These are phyloP conservation scores for Galeopsis tetrahit DNA, from an alignment of 257 asterid genomes.

Conservation along the genomic window DNA sequence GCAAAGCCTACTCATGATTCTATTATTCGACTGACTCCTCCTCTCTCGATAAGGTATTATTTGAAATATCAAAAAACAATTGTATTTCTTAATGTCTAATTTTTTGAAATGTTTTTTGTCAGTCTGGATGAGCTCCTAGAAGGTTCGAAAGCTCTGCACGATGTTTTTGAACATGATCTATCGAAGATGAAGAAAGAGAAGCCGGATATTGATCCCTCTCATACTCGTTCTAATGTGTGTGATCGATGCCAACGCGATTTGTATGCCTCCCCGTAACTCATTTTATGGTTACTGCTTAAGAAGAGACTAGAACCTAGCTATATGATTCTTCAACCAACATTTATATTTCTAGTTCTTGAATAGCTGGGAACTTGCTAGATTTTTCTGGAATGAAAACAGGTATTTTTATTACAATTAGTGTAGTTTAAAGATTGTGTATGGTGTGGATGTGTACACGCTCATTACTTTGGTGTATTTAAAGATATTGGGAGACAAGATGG, in stretches of 20 bases:
- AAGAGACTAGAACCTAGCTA: background rate
- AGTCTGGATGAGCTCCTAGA: constrained; percentile 79
- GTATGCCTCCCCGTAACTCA: constrained; percentile 40
- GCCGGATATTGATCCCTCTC: constrained; percentile 45
- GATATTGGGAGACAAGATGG: constrained; percentile 30
- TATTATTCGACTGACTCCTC: constrained; percentile 86
- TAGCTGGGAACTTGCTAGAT: background rate
- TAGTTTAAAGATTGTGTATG: constrained; percentile 17
- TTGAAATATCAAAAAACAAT: background rate
- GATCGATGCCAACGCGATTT: constrained; percentile 84
- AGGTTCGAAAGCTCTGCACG: constrained; percentile 74
- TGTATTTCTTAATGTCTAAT: constrained; percentile 3
- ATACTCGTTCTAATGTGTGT: constrained; percentile 48
- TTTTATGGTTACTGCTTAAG: background rate
- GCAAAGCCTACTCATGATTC: constrained; percentile 94
- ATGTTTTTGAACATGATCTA: constrained; percentile 75
- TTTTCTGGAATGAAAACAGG: background rate
- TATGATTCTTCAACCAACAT: background rate
- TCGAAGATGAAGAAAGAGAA: constrained; percentile 69
- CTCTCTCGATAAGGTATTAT: constrained; percentile 77
- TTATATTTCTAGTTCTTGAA: background rate
- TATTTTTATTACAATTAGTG: background rate
- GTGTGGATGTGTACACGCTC: constrained; percentile 33
- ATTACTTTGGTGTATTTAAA: constrained; percentile 4
- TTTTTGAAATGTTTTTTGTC: constrained; percentile 26